Evolutionary conservation across 2,329 filamentous ascomycete genomes (phyloP), one percentile per base, ranked within the genome.

Genomic region (Venturia pyrina): DNA sequence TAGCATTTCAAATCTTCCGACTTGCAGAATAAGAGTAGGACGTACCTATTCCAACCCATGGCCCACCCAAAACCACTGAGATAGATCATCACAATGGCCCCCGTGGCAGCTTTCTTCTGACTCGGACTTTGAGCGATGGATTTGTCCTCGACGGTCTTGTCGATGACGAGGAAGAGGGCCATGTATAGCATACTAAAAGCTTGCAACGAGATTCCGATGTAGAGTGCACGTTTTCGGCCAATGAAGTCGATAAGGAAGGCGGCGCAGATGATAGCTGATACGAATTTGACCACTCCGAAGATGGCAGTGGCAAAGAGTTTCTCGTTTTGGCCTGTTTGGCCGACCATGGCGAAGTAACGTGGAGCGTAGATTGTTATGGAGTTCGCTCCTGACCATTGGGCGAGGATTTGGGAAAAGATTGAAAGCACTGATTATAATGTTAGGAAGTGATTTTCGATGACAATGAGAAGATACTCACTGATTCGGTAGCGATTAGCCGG

Each of bases 231-330:
- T 76, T 91, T 92, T 67, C 90, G 87, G 5, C 90, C 90, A 69
- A 93, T 87, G 65, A 89, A 86, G 70, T 93, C 90, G 69, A 93
- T 89, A 10, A 93, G 82, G 82, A 93, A 91, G 64, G 92, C 81
- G 0, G 89, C 89, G 73, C 89, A 93, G 48, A 85, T 69, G 41
- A 92, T 73, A 17, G 88, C 85, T 0, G 87, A 82, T 7, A 84
- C 73, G 65, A 93, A 83, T 72, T 93, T 93, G 70, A 91, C 81
- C 63, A 91, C 83, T 56, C 89, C 89, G 65, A 93, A 91, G 63
- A 93, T 85, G 3, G 85, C 89, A 0, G 88, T 92, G 17, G 89
- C 84, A 46, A 92, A 85, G 0, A 92, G 83, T 65, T 85, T 85
- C 74, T 91, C 87, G 57, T 87, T 82, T 57, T 82, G 82, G 8